Evolutionary conservation across 257 asterid species (phyloP).

Genomic region (Osmanthus fragrans): DNA sequence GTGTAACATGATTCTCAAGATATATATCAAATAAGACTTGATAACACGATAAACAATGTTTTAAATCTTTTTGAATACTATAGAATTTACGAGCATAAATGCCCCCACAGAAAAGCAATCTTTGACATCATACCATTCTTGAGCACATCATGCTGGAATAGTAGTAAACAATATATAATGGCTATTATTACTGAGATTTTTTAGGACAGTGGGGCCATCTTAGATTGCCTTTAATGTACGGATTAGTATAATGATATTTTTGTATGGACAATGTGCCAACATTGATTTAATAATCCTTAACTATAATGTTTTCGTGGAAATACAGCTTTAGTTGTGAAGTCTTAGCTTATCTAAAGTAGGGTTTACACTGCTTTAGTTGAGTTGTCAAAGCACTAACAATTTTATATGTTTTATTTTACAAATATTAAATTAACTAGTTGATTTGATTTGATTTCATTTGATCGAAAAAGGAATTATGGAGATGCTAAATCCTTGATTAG

Average conservation of each 20-base stretch:
- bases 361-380: slow-evolving; percentile 25
- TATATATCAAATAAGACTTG: not conserved
- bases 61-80: no score
- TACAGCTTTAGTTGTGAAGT: slow-evolving; percentile 23
- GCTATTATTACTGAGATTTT: slow-evolving; percentile 9
- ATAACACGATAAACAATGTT: not conserved
- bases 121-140: slow-evolving; percentile 9
- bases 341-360: not conserved
- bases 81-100: not conserved
- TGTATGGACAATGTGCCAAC: not conserved
- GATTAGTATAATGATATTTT: slow-evolving; percentile 22
- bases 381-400: slow-evolving; percentile 37
- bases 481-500: not conserved
- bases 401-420: slow-evolving; percentile 13
- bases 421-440: slow-evolving; percentile 10
- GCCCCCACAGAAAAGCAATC: slow-evolving; percentile 21
- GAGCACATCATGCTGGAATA: slow-evolving; percentile 27
- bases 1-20: no score
- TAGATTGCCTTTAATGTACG: slow-evolving; percentile 35
- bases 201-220: slow-evolving; percentile 14
- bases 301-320: slow-evolving; percentile 15
- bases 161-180: slow-evolving; percentile 25
- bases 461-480: slow-evolving; percentile 1
- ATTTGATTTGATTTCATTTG: slow-evolving; percentile 1
- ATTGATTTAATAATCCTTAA: slow-evolving; percentile 14